Percentiles rank a stretch among this genome's conserved stretches.
Conservation (phyloP, 108 stramenopile species). For the Parmales sp. region DNA sequence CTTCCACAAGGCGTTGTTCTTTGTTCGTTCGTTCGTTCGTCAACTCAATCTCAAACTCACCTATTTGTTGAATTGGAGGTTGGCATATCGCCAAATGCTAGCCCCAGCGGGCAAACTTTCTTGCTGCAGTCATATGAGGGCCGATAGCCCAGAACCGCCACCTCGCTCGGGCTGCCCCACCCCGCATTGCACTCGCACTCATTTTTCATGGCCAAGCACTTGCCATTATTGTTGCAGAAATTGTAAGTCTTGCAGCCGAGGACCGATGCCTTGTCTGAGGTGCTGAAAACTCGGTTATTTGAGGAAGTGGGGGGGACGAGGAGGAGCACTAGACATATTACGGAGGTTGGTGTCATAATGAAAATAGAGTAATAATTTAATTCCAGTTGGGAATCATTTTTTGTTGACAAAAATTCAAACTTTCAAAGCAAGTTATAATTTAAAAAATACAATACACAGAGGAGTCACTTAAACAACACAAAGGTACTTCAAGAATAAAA, state of each 20-base stretch:
- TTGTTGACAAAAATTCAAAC: too few species aligned
- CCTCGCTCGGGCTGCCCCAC: not conserved
- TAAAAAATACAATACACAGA: too few species aligned
- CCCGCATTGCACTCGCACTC: not conserved
- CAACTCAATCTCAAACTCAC: not conserved
- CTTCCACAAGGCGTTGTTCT: too few species aligned
- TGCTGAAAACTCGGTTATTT: too few species aligned
- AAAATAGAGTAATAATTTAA: too few species aligned
- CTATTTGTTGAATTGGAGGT: not conserved
- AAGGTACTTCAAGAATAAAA: too few species aligned
- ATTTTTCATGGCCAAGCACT: not conserved
- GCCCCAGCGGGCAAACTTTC: slow-evolving; percentile 1
- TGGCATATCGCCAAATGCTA: not conserved
- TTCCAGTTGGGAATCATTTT: too few species aligned
- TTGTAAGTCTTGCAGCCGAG: slow-evolving; percentile 7
- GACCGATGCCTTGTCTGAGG: not conserved
- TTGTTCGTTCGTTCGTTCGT: not conserved
- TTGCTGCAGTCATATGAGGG: slow-evolving; percentile 3
- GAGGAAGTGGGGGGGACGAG: too few species aligned
- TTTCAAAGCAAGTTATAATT: too few species aligned
- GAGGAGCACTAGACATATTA: too few species aligned
- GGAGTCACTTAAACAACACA: too few species aligned
- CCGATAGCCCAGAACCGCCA: slow-evolving; percentile 1
- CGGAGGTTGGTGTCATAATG: too few species aligned
- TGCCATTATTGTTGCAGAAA: slow-evolving; percentile 20